Conservation (phyloP, 257 asterid species). For the Avicennia marina region DNA sequence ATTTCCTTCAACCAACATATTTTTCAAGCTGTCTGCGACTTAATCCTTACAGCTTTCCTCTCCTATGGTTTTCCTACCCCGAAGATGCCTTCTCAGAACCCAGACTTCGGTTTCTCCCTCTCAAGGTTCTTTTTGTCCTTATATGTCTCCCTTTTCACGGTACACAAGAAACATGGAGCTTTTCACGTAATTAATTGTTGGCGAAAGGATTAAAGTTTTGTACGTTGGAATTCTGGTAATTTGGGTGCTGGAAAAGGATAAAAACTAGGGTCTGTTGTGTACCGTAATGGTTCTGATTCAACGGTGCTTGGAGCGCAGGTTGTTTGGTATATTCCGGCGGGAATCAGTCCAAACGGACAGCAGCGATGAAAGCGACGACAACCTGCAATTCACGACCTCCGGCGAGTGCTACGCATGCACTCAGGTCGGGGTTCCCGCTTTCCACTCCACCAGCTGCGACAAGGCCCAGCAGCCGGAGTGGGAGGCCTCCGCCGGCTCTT, state of each 20-base stretch:
- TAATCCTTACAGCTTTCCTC: background rate
- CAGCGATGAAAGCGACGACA: slow-evolving; percentile 34
- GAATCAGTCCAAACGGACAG: slow-evolving; percentile 38
- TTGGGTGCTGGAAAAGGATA: too few relatives aligned
- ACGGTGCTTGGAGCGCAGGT: slow-evolving; percentile 33
- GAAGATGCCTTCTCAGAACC: slow-evolving; percentile 50
- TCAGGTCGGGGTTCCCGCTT: slow-evolving; percentile 77
- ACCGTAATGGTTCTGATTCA: too few relatives aligned
- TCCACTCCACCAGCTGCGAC: slow-evolving; percentile 98
- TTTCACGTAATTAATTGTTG: background rate
- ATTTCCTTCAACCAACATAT: background rate
- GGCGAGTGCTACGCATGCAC: slow-evolving; percentile 93
- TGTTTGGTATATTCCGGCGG: slow-evolving; percentile 62
- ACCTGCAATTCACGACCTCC: slow-evolving; percentile 22
- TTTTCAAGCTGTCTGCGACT: too few relatives aligned
- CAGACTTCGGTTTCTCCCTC: slow-evolving; percentile 43
- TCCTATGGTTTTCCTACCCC: slow-evolving; percentile 56
- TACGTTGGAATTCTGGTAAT: too few relatives aligned
- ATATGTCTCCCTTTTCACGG: background rate
- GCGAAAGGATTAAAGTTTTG: too few relatives aligned
- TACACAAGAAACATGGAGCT: too few relatives aligned
- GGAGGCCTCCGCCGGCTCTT: slow-evolving; percentile 98
- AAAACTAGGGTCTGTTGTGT: too few relatives aligned
- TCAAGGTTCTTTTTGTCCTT: slow-evolving; percentile 35
- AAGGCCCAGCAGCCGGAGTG: slow-evolving; percentile 72